Base-by-base conservation (phyloP, 163 green algal species). In the Smithsoniella earleae region DNA sequence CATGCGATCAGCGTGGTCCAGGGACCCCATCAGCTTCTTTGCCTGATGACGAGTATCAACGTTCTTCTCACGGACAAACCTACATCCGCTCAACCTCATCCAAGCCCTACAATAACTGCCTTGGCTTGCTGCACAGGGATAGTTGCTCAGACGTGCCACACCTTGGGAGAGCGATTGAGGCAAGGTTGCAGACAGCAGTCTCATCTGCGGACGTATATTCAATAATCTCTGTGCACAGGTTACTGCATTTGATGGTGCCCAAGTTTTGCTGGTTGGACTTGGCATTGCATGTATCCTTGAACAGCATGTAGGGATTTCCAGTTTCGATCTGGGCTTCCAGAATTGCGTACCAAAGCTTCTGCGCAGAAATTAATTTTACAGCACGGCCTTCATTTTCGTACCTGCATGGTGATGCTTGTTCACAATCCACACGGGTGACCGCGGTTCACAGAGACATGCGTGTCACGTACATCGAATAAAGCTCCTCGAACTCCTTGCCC, bases 201-300 rank as follows among this genome's bases (percentile, higher is more conserved):
- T 98, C 94, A 46, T 86, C 80, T 18, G 88, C 85, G 8, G 76
- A 75, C 36, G 87, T 95, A 89, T 95, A 99, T 86, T 99, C 91
- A 27, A 99, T 78, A 75, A 99, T 99, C 79, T 99, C 95, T 0
- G 95, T 99, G 88, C 95, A 99, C 46, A 99, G 90, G 86, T 99
- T 99, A 84, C 81, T 92, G 79, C 86, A 97, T 81, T 96, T 96
- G 88, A 99, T 99, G 66, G 95, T 99, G 74, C 95, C 95, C 77
- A 98, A 87, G 78, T 98, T 97, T 83, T 97, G 87, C 80, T 96
- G 90, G 81, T 96, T 96, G 76, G 80, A 90, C 85, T 96, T 96
- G 76, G 82, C 73, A 84, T 96, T 96, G 89, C 82, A 89, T 6
- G 77, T 64, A 77, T 96, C 92, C 89, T 99, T 99, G 91, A 90